These are phyloP conservation scores for Blastobotrys elegans DNA, from an alignment of 1,139 yeast species.

Conservation along the genomic window DNA sequence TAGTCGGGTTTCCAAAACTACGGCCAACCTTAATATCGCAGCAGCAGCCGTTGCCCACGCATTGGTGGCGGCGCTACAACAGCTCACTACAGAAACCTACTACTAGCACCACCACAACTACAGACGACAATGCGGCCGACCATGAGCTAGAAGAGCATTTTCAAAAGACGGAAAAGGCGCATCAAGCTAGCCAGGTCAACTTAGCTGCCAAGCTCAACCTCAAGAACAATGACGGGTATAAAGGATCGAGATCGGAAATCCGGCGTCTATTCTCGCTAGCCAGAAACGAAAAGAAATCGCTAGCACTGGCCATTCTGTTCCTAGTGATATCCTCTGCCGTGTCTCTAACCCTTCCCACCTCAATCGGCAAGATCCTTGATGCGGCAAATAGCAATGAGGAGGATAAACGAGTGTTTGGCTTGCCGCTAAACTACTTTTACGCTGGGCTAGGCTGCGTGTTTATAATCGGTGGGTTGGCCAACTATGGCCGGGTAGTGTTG, in stretches of 20 bases:
- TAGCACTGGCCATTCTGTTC: conserved; percentile 55
- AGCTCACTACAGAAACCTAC: too few species aligned
- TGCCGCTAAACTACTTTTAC: conserved; percentile 46
- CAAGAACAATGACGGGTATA: conserved; percentile 15
- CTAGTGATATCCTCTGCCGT: conserved; percentile 56
- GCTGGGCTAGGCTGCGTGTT: conserved; percentile 51
- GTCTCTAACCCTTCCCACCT: conserved; percentile 71
- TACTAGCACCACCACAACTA: background rate
- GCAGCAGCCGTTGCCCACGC: too few species aligned
- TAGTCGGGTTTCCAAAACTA: too few species aligned
- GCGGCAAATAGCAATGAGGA: conserved; percentile 45
- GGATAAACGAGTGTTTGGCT: conserved; percentile 40
- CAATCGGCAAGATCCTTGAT: conserved; percentile 71
- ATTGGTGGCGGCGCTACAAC: background rate
- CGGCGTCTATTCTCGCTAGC: conserved; percentile 47
- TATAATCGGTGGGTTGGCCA: conserved; percentile 65
- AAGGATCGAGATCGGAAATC: conserved; percentile 37
- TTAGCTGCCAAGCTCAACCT: conserved; percentile 31
- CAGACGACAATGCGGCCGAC: background rate
- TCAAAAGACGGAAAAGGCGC: conserved; percentile 29
- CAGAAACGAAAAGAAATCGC: conserved; percentile 46
- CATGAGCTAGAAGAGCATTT: conserved; percentile 11
- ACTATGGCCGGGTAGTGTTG: conserved; percentile 72
- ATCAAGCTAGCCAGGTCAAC: conserved; percentile 33
- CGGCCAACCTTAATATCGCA: too few species aligned